phyloP scores from a whole-genome alignment of 345 rosid genomes.

The Gossypium longicalyx region DNA sequence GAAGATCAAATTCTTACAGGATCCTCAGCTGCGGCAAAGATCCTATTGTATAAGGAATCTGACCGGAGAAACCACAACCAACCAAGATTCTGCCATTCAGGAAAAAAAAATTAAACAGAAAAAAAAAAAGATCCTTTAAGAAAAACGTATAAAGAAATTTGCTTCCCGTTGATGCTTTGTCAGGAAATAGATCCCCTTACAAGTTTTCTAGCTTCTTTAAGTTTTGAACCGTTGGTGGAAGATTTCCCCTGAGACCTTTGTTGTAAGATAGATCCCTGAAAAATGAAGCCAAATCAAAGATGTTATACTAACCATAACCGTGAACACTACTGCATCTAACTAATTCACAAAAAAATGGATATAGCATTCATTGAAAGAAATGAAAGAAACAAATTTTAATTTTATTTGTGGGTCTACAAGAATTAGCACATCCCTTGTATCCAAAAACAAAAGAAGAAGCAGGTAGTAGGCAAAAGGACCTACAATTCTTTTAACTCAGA shows the following conservation, averaged over 20 bases:
- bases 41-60: conserved; percentile 67
- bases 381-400: background rate
- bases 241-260: conserved; percentile 50
- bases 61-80: conserved; percentile 70
- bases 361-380: background rate
- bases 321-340: background rate
- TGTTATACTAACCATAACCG: background rate
- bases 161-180: background rate
- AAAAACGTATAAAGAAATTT: conserved; percentile 3
- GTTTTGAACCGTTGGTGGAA: conserved; percentile 55
- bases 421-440: background rate
- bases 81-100: conserved; percentile 50
- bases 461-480: conserved; percentile 19
- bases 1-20: conserved; percentile 46
- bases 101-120: background rate
- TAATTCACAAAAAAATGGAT: background rate
- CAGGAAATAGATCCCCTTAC: conserved; percentile 38
- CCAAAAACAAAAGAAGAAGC: background rate
- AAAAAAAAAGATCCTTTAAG: background rate
- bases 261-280: conserved; percentile 85
- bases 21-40: conserved; percentile 36
- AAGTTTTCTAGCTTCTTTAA: conserved; percentile 53
- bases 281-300: conserved; percentile 16
- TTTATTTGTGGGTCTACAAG: background rate
- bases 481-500: conserved; percentile 64